Evolutionary conservation across 2,329 filamentous ascomycete genomes (phyloP).

Genomic region (Colletotrichum eremochloae): DNA sequence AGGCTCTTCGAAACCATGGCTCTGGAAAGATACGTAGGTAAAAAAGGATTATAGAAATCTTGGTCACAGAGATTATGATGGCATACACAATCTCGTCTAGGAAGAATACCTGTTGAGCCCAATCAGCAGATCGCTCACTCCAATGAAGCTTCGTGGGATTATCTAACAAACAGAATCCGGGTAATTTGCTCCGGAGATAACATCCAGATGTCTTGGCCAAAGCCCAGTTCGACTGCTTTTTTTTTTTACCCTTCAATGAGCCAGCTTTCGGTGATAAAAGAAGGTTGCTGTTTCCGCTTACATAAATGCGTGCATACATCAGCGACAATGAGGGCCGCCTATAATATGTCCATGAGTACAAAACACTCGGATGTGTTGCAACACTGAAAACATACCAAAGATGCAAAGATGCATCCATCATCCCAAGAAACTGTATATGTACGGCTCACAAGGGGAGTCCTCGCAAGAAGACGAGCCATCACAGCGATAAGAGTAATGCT

Average conservation of each 20-base stretch:
- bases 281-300: background rate
- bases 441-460: background rate
- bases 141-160: background rate
- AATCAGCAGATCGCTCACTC: background rate
- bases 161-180: background rate
- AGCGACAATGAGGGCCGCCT: background rate
- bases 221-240: background rate
- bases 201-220: conserved; percentile 10
- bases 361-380: too few species aligned
- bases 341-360: background rate
- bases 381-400: background rate
- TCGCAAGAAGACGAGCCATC: background rate
- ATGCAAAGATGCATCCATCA: background rate
- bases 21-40: background rate
- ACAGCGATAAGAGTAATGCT: background rate
- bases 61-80: background rate
- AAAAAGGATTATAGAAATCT: background rate
- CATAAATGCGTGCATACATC: background rate
- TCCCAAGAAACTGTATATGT: background rate
- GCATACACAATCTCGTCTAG: background rate
- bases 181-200: background rate
- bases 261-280: background rate
- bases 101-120: background rate
- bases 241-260: background rate
- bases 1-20: background rate